phyloP scores from a whole-genome alignment of 495 filamentous ascomycete species.

The Penicillium ochrochloron region DNA sequence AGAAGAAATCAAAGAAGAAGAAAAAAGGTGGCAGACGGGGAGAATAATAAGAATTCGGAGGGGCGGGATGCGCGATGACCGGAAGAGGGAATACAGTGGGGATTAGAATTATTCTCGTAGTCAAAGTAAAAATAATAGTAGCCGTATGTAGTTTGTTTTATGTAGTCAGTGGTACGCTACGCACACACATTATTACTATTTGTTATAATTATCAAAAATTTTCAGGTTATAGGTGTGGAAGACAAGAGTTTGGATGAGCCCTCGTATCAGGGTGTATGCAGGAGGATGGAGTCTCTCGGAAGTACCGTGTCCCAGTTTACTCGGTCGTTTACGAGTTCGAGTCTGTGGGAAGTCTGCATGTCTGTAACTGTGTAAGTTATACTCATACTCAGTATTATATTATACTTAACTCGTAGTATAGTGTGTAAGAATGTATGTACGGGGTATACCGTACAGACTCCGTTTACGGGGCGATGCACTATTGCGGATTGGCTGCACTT shows the following conservation, averaged over 20 bases:
- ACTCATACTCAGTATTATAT: too few species aligned
- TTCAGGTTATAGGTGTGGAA: not conserved
- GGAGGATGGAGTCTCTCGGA: slow-evolving; percentile 25
- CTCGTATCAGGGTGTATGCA: slow-evolving; percentile 30
- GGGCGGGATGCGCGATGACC: slow-evolving; percentile 47
- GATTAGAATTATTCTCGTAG: slow-evolving; percentile 12
- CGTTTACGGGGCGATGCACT: slow-evolving; percentile 5
- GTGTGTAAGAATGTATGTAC: not conserved
- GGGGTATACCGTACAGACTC: not conserved
- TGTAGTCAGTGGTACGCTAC: not conserved
- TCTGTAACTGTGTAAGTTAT: not conserved
- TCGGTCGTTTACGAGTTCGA: not conserved
- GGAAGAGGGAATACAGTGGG: slow-evolving; percentile 53
- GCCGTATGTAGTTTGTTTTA: not conserved
- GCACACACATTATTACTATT: not conserved
- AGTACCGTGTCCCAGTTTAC: slow-evolving; percentile 4
- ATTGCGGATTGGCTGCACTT: slow-evolving; percentile 10
- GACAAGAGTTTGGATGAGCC: slow-evolving; percentile 1
- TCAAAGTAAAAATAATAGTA: not conserved
- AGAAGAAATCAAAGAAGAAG: slow-evolving; percentile 32
- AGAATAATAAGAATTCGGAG: slow-evolving; percentile 24
- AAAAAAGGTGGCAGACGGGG: slow-evolving; percentile 29
- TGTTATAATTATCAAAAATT: slow-evolving; percentile 5
- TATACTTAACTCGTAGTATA: not conserved
- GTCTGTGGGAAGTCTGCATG: slow-evolving; percentile 1